phyloP scores from a whole-genome alignment of 176 grass and related monocot species.

The Tillandsia fasciculata region DNA sequence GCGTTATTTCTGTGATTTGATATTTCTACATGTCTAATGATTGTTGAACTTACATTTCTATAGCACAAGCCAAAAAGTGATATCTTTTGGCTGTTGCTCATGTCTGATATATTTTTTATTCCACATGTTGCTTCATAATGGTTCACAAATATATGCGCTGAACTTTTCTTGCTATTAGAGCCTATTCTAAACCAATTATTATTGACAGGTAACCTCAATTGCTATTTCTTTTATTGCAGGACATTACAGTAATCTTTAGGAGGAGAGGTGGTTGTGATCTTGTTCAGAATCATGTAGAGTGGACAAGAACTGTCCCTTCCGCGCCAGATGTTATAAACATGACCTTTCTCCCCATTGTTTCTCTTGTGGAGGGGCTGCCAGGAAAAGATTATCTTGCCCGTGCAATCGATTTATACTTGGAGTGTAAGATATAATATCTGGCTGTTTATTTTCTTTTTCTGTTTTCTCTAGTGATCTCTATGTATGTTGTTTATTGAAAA shows the following conservation, averaged over 20 bases:
- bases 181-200: too few species aligned
- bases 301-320: constrained; percentile 55
- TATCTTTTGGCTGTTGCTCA: too few species aligned
- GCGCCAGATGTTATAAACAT: constrained; percentile 98
- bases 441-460: constrained; percentile 10
- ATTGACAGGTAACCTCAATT: not conserved
- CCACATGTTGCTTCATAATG: too few species aligned
- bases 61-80: too few species aligned
- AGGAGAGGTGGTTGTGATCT: constrained; percentile 96
- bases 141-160: not conserved
- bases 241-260: constrained; percentile 97
- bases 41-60: too few species aligned
- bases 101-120: too few species aligned
- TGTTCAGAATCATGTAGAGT: constrained; percentile 80
- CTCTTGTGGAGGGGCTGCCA: constrained; percentile 64
- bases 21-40: too few species aligned
- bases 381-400: constrained; percentile 68
- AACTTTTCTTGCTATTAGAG: not conserved
- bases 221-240: constrained; percentile 35
- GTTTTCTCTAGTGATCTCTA: not conserved
- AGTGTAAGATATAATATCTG: constrained; percentile 47
- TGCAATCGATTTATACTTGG: constrained; percentile 85
- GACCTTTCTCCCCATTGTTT: constrained; percentile 81
- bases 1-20: too few species aligned
- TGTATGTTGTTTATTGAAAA: too few species aligned